These are phyloP conservation scores for Aotearoamyces nothofagi DNA, from an alignment of 2,329 filamentous ascomycete genomes.

Conservation along the genomic window DNA sequence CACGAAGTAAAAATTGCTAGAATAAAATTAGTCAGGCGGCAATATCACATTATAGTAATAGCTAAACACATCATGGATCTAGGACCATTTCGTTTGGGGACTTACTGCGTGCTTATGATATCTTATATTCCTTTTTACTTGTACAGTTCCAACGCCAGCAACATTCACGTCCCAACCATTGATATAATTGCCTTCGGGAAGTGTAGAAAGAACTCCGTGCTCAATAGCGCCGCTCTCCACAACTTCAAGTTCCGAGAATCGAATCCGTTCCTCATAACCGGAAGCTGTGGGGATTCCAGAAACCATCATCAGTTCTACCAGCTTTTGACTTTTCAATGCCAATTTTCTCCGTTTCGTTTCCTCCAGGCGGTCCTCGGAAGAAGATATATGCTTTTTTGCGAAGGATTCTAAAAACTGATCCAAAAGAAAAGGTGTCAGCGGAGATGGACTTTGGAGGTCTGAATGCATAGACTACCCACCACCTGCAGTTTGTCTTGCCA, in stretches of 20 bases:
- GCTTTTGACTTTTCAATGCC: conserved; percentile 82
- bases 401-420: conserved; percentile 87
- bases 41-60: too few relatives aligned
- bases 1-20: conserved; percentile 77
- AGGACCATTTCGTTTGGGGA: too few relatives aligned
- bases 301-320: conserved; percentile 99
- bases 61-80: too few relatives aligned
- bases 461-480: conserved; percentile 39
- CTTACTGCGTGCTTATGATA: conserved; percentile 82
- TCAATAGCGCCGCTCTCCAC: conserved; percentile 90
- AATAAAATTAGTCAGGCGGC: too few relatives aligned
- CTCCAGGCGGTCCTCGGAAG: conserved; percentile 87
- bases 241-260: conserved; percentile 93
- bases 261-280: conserved; percentile 92
- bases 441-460: too few relatives aligned
- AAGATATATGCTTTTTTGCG: conserved; percentile 91
- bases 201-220: conserved; percentile 69
- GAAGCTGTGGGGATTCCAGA: conserved; percentile 91
- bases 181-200: conserved; percentile 82
- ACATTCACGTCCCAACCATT: conserved; percentile 98
- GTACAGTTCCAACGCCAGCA: conserved; percentile 68
- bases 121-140: conserved; percentile 71
- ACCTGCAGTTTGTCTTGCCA: conserved; percentile 98
- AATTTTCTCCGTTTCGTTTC: conserved; percentile 91
- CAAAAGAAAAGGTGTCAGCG: too few relatives aligned